Conservation (phyloP, 352 stramenopile genomes). For the Phytophthora tentaculata region DNA sequence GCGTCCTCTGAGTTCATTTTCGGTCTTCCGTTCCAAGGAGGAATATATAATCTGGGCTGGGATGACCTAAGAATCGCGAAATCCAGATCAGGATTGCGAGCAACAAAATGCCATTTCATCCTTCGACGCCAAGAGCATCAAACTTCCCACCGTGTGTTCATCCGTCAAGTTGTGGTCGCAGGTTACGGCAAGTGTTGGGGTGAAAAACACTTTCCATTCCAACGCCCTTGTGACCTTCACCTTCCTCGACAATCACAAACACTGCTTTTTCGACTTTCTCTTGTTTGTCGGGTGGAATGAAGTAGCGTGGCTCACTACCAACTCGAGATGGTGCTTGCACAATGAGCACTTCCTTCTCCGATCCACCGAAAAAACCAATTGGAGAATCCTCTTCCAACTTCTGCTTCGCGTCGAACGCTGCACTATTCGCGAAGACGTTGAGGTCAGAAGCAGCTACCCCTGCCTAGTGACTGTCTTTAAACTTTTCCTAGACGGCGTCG, state of each 20-base stretch:
- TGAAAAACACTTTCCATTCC: constrained; percentile 1
- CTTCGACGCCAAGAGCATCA: neutral
- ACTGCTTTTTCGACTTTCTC: too few relatives aligned
- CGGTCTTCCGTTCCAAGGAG: neutral
- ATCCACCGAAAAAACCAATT: neutral
- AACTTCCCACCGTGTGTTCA: neutral
- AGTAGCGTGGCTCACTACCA: too few relatives aligned
- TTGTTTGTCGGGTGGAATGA: too few relatives aligned
- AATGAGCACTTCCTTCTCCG: neutral
- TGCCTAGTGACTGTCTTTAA: too few relatives aligned
- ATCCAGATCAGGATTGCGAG: neutral
- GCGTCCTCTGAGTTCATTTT: neutral
- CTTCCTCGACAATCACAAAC: too few relatives aligned
- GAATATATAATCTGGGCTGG: neutral
- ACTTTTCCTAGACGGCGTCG: too few relatives aligned
- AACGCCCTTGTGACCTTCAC: too few relatives aligned
- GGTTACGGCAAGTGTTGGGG: neutral
- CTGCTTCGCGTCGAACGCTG: too few relatives aligned
- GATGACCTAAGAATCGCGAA: neutral
- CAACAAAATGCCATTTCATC: neutral
- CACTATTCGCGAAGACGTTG: too few relatives aligned
- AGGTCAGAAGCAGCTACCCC: too few relatives aligned
- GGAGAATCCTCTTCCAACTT: too few relatives aligned
- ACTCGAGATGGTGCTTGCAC: too few relatives aligned
- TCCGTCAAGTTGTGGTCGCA: neutral